These are phyloP conservation scores for Globisporangium canariense DNA, from an alignment of 352 stramenopile genomes.

Conservation along the genomic window DNA sequence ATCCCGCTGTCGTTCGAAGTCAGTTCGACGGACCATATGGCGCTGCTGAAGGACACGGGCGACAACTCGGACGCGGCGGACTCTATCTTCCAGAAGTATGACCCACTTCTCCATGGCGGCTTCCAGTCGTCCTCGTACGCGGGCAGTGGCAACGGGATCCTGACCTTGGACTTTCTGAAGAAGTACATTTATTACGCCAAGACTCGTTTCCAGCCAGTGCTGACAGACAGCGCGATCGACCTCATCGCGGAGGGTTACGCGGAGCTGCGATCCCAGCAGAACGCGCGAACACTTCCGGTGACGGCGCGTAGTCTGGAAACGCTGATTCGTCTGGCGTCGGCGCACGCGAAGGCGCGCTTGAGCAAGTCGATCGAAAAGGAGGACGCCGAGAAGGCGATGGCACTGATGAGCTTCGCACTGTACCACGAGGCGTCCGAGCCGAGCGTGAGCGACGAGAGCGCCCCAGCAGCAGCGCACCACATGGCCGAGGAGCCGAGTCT, in stretches of 20 bases:
- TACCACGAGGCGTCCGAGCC: slow-evolving; percentile 92
- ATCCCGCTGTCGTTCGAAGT: slow-evolving; percentile 87
- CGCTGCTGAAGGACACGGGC: slow-evolving; percentile 54
- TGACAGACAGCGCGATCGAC: slow-evolving; percentile 87
- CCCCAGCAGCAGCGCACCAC: slow-evolving; percentile 2
- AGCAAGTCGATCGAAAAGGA: slow-evolving; percentile 82
- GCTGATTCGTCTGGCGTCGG: slow-evolving; percentile 98
- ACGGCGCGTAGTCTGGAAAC: slow-evolving; percentile 99
- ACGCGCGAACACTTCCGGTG: slow-evolving; percentile 91
- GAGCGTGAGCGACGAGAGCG: slow-evolving; percentile 17
- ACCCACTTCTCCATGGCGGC: slow-evolving; percentile 83
- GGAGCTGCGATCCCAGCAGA: slow-evolving; percentile 95
- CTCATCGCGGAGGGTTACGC: slow-evolving; percentile 97
- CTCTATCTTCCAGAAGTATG: slow-evolving; percentile 90
- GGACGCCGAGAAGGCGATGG: slow-evolving; percentile 91
- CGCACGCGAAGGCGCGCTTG: slow-evolving; percentile 96
- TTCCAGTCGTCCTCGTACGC: slow-evolving; percentile 50
- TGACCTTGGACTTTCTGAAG: slow-evolving; percentile 96
- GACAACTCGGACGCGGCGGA: slow-evolving; percentile 72
- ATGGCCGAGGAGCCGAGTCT: not conserved
- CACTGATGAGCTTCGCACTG: slow-evolving; percentile 97
- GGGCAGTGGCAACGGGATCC: slow-evolving; percentile 69
- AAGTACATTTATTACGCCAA: slow-evolving; percentile 99
- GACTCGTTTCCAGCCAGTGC: slow-evolving; percentile 85
- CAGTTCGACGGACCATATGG: slow-evolving; percentile 78